phyloP scores from a whole-genome alignment of 2,329 filamentous ascomycete species.

The Rachicladosporium sp. region DNA sequence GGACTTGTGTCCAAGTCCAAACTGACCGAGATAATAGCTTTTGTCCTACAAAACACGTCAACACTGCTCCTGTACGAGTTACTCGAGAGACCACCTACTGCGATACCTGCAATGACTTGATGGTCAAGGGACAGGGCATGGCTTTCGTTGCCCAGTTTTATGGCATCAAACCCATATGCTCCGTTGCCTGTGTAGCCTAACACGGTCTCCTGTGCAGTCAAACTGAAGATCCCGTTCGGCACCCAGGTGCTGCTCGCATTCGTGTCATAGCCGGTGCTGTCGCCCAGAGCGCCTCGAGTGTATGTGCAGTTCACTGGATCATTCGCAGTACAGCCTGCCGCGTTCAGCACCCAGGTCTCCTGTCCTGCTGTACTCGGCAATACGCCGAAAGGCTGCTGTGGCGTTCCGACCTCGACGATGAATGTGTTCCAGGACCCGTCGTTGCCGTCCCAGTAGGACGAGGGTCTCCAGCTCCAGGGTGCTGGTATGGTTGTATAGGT shows the following conservation, averaged over 20 bases:
- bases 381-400: constrained; percentile 21
- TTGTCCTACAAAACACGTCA: constrained; percentile 7
- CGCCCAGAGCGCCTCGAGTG: constrained; percentile 31
- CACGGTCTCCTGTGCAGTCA: constrained; percentile 17
- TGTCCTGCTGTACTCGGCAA: constrained; percentile 22
- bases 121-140: constrained; percentile 15
- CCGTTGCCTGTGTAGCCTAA: constrained; percentile 24
- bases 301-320: constrained; percentile 18
- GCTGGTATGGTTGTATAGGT: constrained; percentile 14
- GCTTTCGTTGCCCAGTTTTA: constrained; percentile 18
- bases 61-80: no score
- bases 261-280: constrained; percentile 41
- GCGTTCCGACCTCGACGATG: constrained; percentile 19
- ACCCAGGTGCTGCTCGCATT: constrained; percentile 51
- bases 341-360: constrained; percentile 18
- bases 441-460: constrained; percentile 27
- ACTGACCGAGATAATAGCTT: constrained; percentile 22
- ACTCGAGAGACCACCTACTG: neutral
- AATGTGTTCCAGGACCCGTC: constrained; percentile 26
- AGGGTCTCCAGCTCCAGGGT: constrained; percentile 21
- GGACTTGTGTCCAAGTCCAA: constrained; percentile 23
- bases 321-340: constrained; percentile 17
- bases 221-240: constrained; percentile 42
- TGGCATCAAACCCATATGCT: constrained; percentile 17
- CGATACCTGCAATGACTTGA: constrained; percentile 27